Evolutionary conservation across 2,329 filamentous ascomycete species (phyloP).

Genomic region (Ploettnerulaceae sp.): DNA sequence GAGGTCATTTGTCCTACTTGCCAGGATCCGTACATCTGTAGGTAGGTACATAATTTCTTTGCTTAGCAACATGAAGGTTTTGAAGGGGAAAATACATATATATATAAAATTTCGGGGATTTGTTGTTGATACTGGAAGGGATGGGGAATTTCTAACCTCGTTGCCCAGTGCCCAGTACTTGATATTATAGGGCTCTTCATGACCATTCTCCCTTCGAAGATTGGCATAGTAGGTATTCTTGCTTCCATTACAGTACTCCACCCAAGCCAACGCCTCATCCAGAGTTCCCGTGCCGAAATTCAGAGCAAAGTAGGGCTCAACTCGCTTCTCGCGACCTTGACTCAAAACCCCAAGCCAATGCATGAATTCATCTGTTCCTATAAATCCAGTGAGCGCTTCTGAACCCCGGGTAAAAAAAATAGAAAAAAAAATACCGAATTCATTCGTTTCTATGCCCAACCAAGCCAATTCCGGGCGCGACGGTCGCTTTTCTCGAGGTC

Average conservation of each 20-base stretch:
- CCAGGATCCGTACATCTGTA: conserved; percentile 34
- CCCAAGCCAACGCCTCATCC: conserved; percentile 61
- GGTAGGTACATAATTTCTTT: background rate
- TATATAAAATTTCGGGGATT: background rate
- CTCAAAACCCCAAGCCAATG: conserved; percentile 69
- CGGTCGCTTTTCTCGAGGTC: conserved; percentile 65
- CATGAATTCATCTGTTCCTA: conserved; percentile 74
- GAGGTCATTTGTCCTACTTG: conserved; percentile 54
- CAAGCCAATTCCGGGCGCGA: conserved; percentile 66
- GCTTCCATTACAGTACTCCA: conserved; percentile 83
- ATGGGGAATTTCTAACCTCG: conserved; percentile 40
- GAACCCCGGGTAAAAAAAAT: background rate
- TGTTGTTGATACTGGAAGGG: background rate
- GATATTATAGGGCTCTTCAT: conserved; percentile 70
- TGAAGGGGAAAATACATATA: no score
- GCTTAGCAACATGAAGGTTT: background rate
- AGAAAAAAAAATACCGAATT: conserved; percentile 52
- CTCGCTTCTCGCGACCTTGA: conserved; percentile 53
- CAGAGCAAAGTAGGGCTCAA: conserved; percentile 73
- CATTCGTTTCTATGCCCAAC: conserved; percentile 70
- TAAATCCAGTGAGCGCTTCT: conserved; percentile 35
- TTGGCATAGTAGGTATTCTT: conserved; percentile 78
- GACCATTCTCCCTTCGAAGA: conserved; percentile 69
- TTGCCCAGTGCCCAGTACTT: conserved; percentile 87
- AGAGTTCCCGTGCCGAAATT: conserved; percentile 73